These are phyloP conservation scores for Paradendryphiella salina DNA, from an alignment of 2,329 filamentous ascomycete species.

Conservation along the genomic window DNA sequence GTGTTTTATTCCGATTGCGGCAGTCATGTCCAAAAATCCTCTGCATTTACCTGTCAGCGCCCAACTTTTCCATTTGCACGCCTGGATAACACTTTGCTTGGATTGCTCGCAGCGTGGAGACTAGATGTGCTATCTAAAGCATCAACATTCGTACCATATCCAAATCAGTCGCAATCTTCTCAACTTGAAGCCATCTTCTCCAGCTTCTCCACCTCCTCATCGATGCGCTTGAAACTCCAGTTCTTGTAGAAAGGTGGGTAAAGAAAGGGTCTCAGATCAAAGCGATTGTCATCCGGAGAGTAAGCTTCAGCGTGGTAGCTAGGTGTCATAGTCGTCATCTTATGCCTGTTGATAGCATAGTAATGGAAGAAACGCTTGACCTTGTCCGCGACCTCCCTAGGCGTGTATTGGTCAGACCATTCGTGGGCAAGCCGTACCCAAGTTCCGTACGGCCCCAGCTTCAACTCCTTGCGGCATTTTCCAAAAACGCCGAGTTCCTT, in stretches of 20 bases:
- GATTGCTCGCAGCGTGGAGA: no score
- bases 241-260: conserved; percentile 50
- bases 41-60: no score
- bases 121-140: no score
- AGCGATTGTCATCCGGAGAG: conserved; percentile 61
- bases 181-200: conserved; percentile 20
- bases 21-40: no score
- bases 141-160: no score
- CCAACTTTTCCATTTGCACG: no score
- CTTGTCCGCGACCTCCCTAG: conserved; percentile 53
- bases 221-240: conserved; percentile 47
- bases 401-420: conserved; percentile 50
- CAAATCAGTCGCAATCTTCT: no score
- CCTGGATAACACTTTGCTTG: no score
- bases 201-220: conserved; percentile 38
- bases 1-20: no score
- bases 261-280: conserved; percentile 50
- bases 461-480: conserved; percentile 58
- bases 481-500: conserved; percentile 59
- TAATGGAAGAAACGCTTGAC: conserved; percentile 50
- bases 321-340: conserved; percentile 37
- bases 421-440: conserved; percentile 58
- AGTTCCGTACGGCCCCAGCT: conserved; percentile 55
- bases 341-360: conserved; percentile 29
- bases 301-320: conserved; percentile 52